A percentile compares a stretch with the other conserved stretches of the same genome.
Evolutionary conservation across 345 rosid genomes (phyloP).

Genomic region (Camelina sativa): DNA sequence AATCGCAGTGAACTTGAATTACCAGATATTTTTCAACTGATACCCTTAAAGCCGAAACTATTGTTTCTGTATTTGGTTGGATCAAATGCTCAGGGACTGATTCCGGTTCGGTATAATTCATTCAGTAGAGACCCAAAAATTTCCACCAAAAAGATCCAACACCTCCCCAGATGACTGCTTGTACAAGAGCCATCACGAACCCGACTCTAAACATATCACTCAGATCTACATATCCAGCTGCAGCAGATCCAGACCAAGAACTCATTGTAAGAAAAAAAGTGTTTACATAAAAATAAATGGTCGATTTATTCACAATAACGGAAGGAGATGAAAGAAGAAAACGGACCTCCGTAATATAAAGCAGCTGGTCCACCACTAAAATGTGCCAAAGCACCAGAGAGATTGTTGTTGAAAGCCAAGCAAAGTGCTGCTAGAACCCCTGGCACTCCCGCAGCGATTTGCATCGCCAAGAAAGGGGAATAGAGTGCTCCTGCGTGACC

Average conservation of each 20-base stretch:
- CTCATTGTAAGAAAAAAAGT: background rate
- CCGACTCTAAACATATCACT: constrained; percentile 85
- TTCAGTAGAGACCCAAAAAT: constrained; percentile 86
- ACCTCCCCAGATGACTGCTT: constrained; percentile 76
- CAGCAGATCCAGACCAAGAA: constrained; percentile 31
- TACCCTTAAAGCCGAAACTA: background rate
- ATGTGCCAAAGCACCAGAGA: constrained; percentile 89
- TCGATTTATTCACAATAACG: background rate
- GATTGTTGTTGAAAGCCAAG: constrained; percentile 84
- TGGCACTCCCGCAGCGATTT: constrained; percentile 88
- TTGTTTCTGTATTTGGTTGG: background rate
- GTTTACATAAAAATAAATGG: too few relatives aligned
- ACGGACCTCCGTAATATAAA: constrained; percentile 85
- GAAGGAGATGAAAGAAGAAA: background rate
- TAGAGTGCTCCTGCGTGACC: constrained; percentile 91
- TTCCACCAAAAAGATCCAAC: constrained; percentile 96
- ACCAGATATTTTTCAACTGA: background rate
- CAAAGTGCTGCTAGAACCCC: constrained; percentile 76
- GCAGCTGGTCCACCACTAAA: constrained; percentile 98
- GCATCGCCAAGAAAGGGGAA: constrained; percentile 95
- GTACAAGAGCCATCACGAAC: constrained; percentile 69
- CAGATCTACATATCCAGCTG: constrained; percentile 94
- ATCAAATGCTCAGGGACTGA: background rate
- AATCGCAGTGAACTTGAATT: background rate
- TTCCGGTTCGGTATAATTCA: background rate